Base-by-base conservation (phyloP, 1,284 basidiomycete species). In the Trametes polyzona region DNA sequence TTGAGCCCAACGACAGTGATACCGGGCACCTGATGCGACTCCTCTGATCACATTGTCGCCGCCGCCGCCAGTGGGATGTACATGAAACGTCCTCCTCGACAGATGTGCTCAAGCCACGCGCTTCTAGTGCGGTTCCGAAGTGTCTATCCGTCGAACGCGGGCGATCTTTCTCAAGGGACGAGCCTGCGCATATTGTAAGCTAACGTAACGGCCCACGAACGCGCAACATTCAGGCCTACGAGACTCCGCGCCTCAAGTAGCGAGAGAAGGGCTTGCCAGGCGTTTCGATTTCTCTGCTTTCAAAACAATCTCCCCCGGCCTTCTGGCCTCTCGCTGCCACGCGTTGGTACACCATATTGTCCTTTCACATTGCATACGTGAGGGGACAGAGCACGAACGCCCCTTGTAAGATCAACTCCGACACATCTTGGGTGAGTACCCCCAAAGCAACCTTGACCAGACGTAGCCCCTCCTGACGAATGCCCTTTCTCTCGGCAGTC, bases 301-400 rank as follows among this genome's bases (percentile, higher is more conserved):
- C 12, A n/a, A 11, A 35, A 11, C 33, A 8, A n/a, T n/a, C n/a
- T n/a, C n/a, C n/a, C n/a, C n/a, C n/a, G n/a, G n/a, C n/a, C n/a
- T n/a, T n/a, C n/a, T n/a, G n/a, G n/a, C n/a, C n/a, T n/a, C n/a
- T n/a, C n/a, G n/a, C n/a, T n/a, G n/a, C n/a, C n/a, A n/a, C n/a
- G n/a, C n/a, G n/a, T n/a, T n/a, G n/a, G n/a, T n/a, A n/a, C n/a
- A n/a, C n/a, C n/a, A n/a, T n/a, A 17, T 11, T 17, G 2, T 35
- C 33, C n/a, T 43, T 43, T 30, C 26, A n/a, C 14, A n/a, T 24
- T 16, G 40, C 27, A 7, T 4, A 19, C 21, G 26, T 30, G 27
- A 7, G 14, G 1, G 54, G 19, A 16, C 54, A 55, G 19, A 55
- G 17, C 10, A 55, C 54, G 11, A 50, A 50, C 19, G 54, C 54